A percentile compares a stretch with the other conserved stretches of the same genome.
phyloP scores from a whole-genome alignment of 768 basidiomycete genomes.

The Leucocoprinus birnbaumii region DNA sequence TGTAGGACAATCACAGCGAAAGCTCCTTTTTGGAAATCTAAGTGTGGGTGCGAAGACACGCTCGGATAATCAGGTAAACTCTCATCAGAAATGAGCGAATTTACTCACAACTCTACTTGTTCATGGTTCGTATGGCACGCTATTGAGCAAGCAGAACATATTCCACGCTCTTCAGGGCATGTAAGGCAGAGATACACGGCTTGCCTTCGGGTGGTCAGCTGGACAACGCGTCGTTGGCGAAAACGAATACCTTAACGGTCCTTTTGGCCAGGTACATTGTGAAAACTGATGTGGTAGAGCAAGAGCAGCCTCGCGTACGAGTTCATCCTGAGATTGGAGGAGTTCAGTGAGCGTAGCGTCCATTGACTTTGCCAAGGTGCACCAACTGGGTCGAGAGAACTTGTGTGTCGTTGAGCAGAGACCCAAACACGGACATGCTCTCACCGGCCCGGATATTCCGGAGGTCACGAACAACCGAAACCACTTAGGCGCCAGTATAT shows the following conservation, averaged over 20 bases:
- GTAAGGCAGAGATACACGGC: slow-evolving; percentile 81
- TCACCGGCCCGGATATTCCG: slow-evolving; percentile 6
- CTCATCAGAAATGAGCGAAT: too few relatives aligned
- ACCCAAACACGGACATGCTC: not conserved
- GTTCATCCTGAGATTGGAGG: slow-evolving; percentile 44
- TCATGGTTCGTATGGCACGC: slow-evolving; percentile 87
- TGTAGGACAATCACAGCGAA: slow-evolving; percentile 87
- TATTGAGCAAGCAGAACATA: slow-evolving; percentile 83
- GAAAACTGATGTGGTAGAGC: slow-evolving; percentile 66
- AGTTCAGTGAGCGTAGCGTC: slow-evolving; percentile 42
- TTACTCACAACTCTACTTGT: slow-evolving; percentile 68
- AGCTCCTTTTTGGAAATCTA: slow-evolving; percentile 78
- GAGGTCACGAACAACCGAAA: not conserved
- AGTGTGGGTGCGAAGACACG: not conserved
- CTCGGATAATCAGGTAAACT: too few relatives aligned
- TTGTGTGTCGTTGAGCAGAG: too few relatives aligned
- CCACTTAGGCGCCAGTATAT: too few relatives aligned
- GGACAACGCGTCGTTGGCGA: slow-evolving; percentile 7
- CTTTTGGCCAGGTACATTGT: slow-evolving; percentile 60
- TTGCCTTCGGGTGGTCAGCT: slow-evolving; percentile 42
- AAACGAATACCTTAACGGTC: slow-evolving; percentile 43
- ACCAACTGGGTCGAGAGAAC: not conserved
- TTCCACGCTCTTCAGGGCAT: slow-evolving; percentile 63
- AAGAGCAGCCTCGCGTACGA: slow-evolving; percentile 48
- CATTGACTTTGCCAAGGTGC: slow-evolving; percentile 15